Evolutionary conservation across 768 basidiomycete species (phyloP).

Genomic region (Myochromella boudieri): DNA sequence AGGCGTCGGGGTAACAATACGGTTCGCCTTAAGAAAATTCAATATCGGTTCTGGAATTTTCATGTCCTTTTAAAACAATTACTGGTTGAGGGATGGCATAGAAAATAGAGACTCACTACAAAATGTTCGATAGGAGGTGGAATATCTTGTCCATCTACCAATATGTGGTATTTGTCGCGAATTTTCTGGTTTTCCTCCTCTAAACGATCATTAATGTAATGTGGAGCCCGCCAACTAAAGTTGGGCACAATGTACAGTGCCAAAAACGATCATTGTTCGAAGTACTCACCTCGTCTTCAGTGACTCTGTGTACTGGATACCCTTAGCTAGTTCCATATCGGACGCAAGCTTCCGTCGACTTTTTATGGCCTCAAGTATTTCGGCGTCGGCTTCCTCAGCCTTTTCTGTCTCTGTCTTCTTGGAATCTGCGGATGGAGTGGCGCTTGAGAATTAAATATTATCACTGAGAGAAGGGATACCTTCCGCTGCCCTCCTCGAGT

Average conservation of each 20-base stretch:
- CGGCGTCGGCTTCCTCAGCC: conserved; percentile 84
- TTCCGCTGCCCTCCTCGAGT: conserved; percentile 77
- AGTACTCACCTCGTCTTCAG: conserved; percentile 70
- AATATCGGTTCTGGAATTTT: conserved; percentile 91
- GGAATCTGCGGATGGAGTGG: conserved; percentile 51
- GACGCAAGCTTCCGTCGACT: conserved; percentile 89
- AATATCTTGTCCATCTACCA: conserved; percentile 91
- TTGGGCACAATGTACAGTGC: background rate
- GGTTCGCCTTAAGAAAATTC: conserved; percentile 79
- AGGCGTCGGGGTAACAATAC: conserved; percentile 86
- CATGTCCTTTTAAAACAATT: conserved; percentile 71
- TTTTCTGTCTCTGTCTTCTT: conserved; percentile 87
- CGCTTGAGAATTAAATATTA: background rate
- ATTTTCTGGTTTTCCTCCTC: conserved; percentile 70
- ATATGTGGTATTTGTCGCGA: conserved; percentile 90
- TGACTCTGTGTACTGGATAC: conserved; percentile 87
- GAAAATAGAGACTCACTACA: conserved; percentile 41
- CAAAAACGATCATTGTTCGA: background rate
- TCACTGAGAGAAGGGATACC: conserved; percentile 41
- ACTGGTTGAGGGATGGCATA: conserved; percentile 7
- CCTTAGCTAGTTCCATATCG: conserved; percentile 90
- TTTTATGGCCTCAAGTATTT: conserved; percentile 89
- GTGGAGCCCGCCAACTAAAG: conserved; percentile 84
- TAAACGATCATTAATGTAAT: conserved; percentile 71
- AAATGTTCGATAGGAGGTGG: conserved; percentile 94